Evolutionary conservation across 768 basidiomycete species (phyloP), one percentile per base, ranked within the genome.

Genomic region (Trametes cinnabarina): DNA sequence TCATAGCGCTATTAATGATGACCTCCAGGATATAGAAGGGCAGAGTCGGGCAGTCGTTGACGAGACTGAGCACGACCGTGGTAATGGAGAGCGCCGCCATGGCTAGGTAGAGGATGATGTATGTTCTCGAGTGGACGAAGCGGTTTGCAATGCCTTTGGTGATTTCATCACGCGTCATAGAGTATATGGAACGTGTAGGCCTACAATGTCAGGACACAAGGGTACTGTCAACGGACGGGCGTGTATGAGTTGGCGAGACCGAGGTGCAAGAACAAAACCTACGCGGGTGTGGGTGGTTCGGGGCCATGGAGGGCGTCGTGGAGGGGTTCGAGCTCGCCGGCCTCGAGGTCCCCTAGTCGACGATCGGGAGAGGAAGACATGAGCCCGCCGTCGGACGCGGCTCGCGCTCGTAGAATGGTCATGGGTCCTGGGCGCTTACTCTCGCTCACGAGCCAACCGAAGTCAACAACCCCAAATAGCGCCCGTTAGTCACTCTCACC

Each of bases 1-100:
- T 98, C 95, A 98, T 96, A 10, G 91, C 80, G 0, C 82, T 79
- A 68, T 96, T 95, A 72, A 96, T 83, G 69, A 96, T 85, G 43
- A 96, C 72, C 73, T 97, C 94, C 65, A 97, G 79, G 26, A 95
- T 73, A 72, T 92, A 97, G 74, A 97, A 97, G 4, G 90, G 76
- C n/a, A 88, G 65, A 4, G 88, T 90, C 6, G 94, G 94, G 66
- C 94, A 97, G 25, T 87, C 92, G 64, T 90, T 86, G 42, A 83
- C 80, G 55, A 95, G 71, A 70, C 90, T 92, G 47, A 97, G 78
- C 30, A 89, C 82, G 54, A 96, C 88, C 0, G 94, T 95, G 9
- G 92, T 86, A 49, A 92, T 82, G 2, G 92, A 94, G 17, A 96
- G 78, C 14, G 85, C 85, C 1, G 94, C 90, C 92, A 96, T 94